Base-by-base conservation (phyloP, 2,329 filamentous ascomycete species). In the Venturia aucupariae region DNA sequence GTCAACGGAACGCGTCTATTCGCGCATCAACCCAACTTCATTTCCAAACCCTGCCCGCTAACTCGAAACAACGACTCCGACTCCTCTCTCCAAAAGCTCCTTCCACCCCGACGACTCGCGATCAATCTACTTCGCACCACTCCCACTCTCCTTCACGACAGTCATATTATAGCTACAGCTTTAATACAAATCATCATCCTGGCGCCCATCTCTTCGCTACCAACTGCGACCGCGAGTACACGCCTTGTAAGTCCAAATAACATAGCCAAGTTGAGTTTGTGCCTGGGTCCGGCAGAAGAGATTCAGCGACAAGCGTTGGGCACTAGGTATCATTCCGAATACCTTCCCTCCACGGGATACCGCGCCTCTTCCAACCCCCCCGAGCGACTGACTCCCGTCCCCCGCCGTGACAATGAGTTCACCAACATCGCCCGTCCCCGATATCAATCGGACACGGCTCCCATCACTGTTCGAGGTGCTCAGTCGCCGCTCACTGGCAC, bases 381-480 rank as follows among this genome's bases (percentile, higher is more conserved):
- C 32, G 24, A 19, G 15, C 48, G 15, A 32, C 6, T 55, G 48
- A 55, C 48, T 32, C 48, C 51, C 15, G 30, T 57, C 51, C 19
- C 27, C 51, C 51, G 15, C 19, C 30, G 27, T 57, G 27, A 22
- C 51, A 66, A 65, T 61, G 68, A 73, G 73, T 70, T 69, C 71
- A 64, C 66, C 70, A 63, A 19, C 51, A 27, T 68, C 68, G 27
- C 70, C 68, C 19, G 42, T 64, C 24, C 67, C 67, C 19, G 65
- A 68, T 41, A 30, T 63, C 41, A 73, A 78, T 70, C 87, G 94
- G 72, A 95, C 96, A 74, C 85, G 94, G 68, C 84, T 99, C 66
- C 94, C 94, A 59, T 97, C 92, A 1, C 85, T 99, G 62, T 97
- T 96, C 74, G 95, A 99, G 78, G 94, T 99, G 64, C 81, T 99